Evolutionary conservation across 495 filamentous ascomycete genomes (phyloP), one percentile per base, ranked within the genome.

Genomic region (Hypoxylon trugodes): DNA sequence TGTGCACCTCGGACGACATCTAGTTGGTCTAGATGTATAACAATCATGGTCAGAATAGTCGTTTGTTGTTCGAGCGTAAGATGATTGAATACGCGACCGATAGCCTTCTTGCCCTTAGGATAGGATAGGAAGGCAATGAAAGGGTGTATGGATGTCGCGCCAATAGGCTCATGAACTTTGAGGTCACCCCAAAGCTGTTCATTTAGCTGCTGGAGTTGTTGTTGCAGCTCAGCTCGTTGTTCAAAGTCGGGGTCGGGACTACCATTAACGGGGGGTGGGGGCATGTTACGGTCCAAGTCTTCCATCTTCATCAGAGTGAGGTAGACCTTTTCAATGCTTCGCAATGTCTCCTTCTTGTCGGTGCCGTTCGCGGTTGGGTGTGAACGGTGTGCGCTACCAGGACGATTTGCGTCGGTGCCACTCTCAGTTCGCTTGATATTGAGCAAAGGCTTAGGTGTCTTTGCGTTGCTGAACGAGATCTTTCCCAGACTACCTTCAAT

Each of bases 401-500:
- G 76, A 36, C 77, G 78, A 49, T 79, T 61, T 19, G 70, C 58
- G 13, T 82, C 80, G 10, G 86, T 80, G n/a, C 77, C 79, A 61
- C 81, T 88, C 25, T 96, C 94, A n/a, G 83, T 77, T 13, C 93
- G 90, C 79, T 97, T 97, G 75, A 99, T 90, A 69, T 96, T 98
- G 26, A 99, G 84, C 63, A 97, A 83, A 24, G 93, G 92, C 73
- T 94, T 92, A 0, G 95, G 95, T 0, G 95, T 96, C 76, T 97
- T 98, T 26, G 93, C 91, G 69, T 99, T 99, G 79, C 94, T 96
- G 80, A 98, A 99, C 0, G 93, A 93, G 28, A 99, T 99, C 77
- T 99, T 99, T 53, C 95, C 95, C 58, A 99, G 74, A 66, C 92
- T 97, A n/a, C 95, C 95, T 73, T 98, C 95, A 41, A 99, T 92